These are phyloP conservation scores for Ramalina intermedia DNA, from an alignment of 495 filamentous ascomycete genomes.

Conservation along the genomic window DNA sequence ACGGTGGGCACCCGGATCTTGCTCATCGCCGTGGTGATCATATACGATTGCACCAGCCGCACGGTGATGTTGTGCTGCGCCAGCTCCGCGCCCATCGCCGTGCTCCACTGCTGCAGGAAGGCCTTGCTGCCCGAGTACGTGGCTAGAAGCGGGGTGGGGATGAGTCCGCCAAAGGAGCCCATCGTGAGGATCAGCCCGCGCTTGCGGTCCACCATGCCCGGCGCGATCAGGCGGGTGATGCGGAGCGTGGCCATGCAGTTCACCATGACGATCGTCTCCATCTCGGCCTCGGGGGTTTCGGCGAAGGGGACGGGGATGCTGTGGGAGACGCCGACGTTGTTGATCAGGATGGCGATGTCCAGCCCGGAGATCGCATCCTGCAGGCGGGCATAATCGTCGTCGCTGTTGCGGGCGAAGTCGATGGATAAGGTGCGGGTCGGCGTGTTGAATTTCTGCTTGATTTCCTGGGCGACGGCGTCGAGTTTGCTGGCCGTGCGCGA, in stretches of 20 bases:
- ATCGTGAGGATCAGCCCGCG: constrained; percentile 89
- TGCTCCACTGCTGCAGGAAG: constrained; percentile 95
- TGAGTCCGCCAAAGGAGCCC: constrained; percentile 84
- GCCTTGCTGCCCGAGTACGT: constrained; percentile 97
- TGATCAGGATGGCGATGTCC: constrained; percentile 79
- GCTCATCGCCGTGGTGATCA: constrained; percentile 90
- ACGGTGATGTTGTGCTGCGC: constrained; percentile 66
- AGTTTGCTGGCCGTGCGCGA: constrained; percentile 90
- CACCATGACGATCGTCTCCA: constrained; percentile 81
- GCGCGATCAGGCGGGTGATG: constrained; percentile 70
- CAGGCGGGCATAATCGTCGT: constrained; percentile 63
- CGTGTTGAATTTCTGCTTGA: constrained; percentile 45
- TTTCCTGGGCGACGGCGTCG: constrained; percentile 55
- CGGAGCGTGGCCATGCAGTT: constrained; percentile 83
- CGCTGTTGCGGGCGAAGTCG: constrained; percentile 72
- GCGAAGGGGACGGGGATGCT: constrained; percentile 82
- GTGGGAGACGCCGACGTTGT: constrained; percentile 94
- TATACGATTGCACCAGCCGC: constrained; percentile 74
- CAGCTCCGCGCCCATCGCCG: constrained; percentile 70
- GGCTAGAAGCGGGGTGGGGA: constrained; percentile 84
- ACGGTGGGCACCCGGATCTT: constrained; percentile 71
- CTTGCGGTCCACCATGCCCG: constrained; percentile 68
- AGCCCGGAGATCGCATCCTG: constrained; percentile 49
- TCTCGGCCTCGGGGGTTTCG: constrained; percentile 59
- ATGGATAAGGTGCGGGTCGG: constrained; percentile 67